Conservation (phyloP, 1,284 basidiomycete species). For the Grifola frondosa region DNA sequence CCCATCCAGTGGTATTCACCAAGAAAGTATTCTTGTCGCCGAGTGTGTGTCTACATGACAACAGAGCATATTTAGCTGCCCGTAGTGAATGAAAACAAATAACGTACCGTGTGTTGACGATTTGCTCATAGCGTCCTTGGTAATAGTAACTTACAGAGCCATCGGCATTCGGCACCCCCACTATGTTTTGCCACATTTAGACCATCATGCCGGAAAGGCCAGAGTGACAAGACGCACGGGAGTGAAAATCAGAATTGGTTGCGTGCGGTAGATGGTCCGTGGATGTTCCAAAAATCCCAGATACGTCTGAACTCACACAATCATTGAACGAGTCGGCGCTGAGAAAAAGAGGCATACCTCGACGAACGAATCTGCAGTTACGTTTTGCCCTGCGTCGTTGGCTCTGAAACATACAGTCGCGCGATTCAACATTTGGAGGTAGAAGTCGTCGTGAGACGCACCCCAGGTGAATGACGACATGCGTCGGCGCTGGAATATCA, state of each 20-base stretch:
- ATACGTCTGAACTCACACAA: slow-evolving; percentile 39
- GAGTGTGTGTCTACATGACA: slow-evolving; percentile 29
- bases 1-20: slow-evolving; percentile 60
- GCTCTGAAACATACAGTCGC: slow-evolving; percentile 27
- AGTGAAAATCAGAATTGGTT: slow-evolving; percentile 55
- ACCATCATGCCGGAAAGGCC: not conserved
- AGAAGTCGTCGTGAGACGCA: slow-evolving; percentile 26
- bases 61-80: not conserved
- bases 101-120: slow-evolving; percentile 43
- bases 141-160: slow-evolving; percentile 50
- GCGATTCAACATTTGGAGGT: not conserved
- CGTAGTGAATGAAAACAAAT: too few species aligned
- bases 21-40: slow-evolving; percentile 53
- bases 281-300: slow-evolving; percentile 44
- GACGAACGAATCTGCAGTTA: slow-evolving; percentile 44
- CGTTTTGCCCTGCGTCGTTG: slow-evolving; percentile 48
- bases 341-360: slow-evolving; percentile 30
- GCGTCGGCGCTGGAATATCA: slow-evolving; percentile 47
- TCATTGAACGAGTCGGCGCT: not conserved
- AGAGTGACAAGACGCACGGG: slow-evolving; percentile 36
- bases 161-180: slow-evolving; percentile 57
- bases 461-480: slow-evolving; percentile 58
- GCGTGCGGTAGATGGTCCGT: slow-evolving; percentile 42
- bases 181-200: slow-evolving; percentile 23
- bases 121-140: slow-evolving; percentile 43